phyloP scores from a whole-genome alignment of 116 monocot species.

The Posidonia oceanica region DNA sequence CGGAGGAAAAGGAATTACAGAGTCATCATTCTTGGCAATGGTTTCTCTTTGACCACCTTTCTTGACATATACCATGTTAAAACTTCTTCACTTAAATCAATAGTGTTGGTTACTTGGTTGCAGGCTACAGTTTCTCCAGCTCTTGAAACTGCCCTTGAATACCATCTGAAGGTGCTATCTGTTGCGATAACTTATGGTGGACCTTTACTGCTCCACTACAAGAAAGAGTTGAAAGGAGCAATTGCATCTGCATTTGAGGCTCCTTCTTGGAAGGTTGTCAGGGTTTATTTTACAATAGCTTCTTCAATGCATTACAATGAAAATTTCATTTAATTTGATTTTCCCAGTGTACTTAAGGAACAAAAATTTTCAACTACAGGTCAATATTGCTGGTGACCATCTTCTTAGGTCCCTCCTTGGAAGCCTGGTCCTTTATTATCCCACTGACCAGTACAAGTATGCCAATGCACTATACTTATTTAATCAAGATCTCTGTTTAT shows the following conservation, averaged over 20 bases:
- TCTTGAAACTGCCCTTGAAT: conserved; percentile 73
- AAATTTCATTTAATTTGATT: not conserved
- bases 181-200: conserved; percentile 71
- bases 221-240: conserved; percentile 63
- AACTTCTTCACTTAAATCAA: not conserved
- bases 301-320: not conserved
- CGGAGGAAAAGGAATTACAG: conserved; percentile 33
- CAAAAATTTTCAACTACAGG: conserved; percentile 25
- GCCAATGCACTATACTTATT: conserved; percentile 3
- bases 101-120: conserved; percentile 15
- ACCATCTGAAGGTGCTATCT: conserved; percentile 69
- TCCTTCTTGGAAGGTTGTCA: conserved; percentile 92
- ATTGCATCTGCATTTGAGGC: conserved; percentile 85
- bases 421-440: conserved; percentile 80
- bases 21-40: conserved; percentile 43
- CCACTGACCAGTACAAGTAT: conserved; percentile 87
- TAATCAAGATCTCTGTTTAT: not conserved
- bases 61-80: not conserved
- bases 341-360: not conserved
- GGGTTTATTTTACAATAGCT: not conserved
- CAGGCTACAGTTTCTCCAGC: conserved; percentile 84
- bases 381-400: conserved; percentile 91
- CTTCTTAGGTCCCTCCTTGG: conserved; percentile 85
- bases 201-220: conserved; percentile 47
- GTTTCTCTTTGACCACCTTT: conserved; percentile 19